Conservation (phyloP, 805 yeast species). For the Lipomyces kockii region DNA sequence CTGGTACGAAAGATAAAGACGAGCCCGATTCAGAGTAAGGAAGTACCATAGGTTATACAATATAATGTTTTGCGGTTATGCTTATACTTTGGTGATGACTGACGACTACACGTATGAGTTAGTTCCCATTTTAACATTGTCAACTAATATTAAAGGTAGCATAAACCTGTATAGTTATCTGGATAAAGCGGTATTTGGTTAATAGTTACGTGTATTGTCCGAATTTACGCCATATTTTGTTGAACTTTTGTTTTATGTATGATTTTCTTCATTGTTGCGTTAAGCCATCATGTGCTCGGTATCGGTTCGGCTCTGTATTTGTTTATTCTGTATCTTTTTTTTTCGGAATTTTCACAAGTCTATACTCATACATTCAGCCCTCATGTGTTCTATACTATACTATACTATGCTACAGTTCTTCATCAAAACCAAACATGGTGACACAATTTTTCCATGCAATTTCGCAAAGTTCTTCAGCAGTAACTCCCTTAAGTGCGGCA, state of each 20-base stretch:
- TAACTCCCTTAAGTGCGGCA: conserved; percentile 54
- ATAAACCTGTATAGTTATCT: not conserved
- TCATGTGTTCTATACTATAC: not conserved
- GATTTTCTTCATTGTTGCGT: not conserved
- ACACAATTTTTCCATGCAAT: conserved; percentile 59
- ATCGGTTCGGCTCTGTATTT: conserved; percentile 3
- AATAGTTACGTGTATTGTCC: not conserved
- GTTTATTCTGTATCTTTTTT: not conserved
- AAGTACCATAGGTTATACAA: not conserved
- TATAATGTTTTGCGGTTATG: not conserved
- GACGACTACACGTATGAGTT: not conserved
- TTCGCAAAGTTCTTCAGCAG: conserved; percentile 53
- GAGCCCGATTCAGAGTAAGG: not conserved
- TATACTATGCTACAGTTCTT: not conserved
- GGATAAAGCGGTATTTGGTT: conserved; percentile 2
- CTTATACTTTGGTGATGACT: not conserved
- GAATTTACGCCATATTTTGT: not conserved
- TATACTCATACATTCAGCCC: not conserved
- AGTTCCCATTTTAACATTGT: not conserved
- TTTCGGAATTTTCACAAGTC: not conserved
- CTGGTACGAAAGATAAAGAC: conserved; percentile 10
- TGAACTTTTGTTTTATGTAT: not conserved
- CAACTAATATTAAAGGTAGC: not conserved
- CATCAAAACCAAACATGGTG: conserved; percentile 48
- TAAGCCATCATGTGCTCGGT: not conserved